These are phyloP conservation scores for Actinomortierella ambigua DNA, from an alignment of 371 early-diverging fungal species.

Conservation along the genomic window DNA sequence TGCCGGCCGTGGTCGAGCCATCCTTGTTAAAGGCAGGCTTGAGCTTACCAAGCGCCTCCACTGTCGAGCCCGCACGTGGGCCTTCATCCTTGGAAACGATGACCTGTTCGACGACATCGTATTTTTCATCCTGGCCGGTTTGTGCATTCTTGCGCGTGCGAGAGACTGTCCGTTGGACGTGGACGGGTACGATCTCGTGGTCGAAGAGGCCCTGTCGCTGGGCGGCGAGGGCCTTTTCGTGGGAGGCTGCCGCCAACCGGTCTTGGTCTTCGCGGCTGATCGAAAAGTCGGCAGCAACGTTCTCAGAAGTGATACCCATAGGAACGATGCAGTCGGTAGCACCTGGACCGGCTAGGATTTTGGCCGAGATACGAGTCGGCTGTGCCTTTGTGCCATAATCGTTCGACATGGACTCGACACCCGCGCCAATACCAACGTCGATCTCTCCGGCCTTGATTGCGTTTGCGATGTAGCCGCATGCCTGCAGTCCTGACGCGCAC, in stretches of 20 bases:
- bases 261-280: slow-evolving; percentile 90
- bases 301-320: slow-evolving; percentile 96
- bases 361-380: slow-evolving; percentile 68
- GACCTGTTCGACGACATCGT: slow-evolving; percentile 61
- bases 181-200: slow-evolving; percentile 93
- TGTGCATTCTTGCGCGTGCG: slow-evolving; percentile 56
- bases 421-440: slow-evolving; percentile 47
- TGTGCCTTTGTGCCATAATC: slow-evolving; percentile 32
- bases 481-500: slow-evolving; percentile 47
- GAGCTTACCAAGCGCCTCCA: slow-evolving; percentile 83
- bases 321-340: slow-evolving; percentile 84
- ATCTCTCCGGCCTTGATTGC: slow-evolving; percentile 48
- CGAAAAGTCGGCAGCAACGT: slow-evolving; percentile 88
- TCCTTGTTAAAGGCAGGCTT: slow-evolving; percentile 89
- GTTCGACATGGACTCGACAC: slow-evolving; percentile 48
- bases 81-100: slow-evolving; percentile 90
- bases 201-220: slow-evolving; percentile 92
- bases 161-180: slow-evolving; percentile 58
- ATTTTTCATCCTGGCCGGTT: slow-evolving; percentile 65
- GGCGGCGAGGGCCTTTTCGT: slow-evolving; percentile 82
- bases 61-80: slow-evolving; percentile 83
- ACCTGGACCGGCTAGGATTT: slow-evolving; percentile 66
- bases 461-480: slow-evolving; percentile 42
- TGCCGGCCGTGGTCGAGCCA: slow-evolving; percentile 96
- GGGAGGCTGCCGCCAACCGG: slow-evolving; percentile 81